Evolutionary conservation across 257 asterid species (phyloP).

Genomic region (Nicotiana tabacum): DNA sequence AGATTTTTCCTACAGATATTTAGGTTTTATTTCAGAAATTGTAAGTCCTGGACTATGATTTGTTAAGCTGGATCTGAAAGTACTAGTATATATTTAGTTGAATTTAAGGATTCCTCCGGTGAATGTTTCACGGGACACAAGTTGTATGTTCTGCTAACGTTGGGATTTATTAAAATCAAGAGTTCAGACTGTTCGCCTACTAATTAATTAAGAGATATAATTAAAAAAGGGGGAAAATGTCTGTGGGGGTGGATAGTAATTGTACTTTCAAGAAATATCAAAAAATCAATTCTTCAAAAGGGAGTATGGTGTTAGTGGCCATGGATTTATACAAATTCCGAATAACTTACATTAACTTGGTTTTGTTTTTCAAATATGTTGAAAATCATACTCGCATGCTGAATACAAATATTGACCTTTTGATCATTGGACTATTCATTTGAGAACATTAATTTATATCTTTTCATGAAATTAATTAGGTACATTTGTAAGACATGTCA

Average conservation of each 20-base stretch:
- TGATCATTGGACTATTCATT: background rate
- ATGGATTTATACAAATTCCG: background rate
- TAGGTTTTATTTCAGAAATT: background rate
- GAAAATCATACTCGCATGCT: background rate
- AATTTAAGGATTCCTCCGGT: background rate
- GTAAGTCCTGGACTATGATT: background rate
- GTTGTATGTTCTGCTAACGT: background rate
- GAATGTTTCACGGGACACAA: background rate
- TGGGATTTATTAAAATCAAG: background rate
- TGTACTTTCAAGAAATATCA: background rate
- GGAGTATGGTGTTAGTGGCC: background rate
- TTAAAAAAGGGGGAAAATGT: background rate
- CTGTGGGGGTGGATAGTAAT: background rate
- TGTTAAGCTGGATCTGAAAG: background rate
- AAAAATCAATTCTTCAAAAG: background rate
- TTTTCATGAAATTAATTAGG: background rate
- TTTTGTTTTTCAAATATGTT: background rate
- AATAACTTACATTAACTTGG: background rate
- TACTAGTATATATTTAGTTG: background rate
- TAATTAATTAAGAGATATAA: background rate
- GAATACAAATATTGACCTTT: background rate
- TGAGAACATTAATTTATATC: background rate
- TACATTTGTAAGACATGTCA: background rate
- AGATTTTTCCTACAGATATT: background rate
- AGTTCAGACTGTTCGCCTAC: background rate